Evolutionary conservation across 225 moss, liverwort and hornwort genomes (phyloP), one percentile per base, ranked within the genome.

Genomic region (Neckera pumila): DNA sequence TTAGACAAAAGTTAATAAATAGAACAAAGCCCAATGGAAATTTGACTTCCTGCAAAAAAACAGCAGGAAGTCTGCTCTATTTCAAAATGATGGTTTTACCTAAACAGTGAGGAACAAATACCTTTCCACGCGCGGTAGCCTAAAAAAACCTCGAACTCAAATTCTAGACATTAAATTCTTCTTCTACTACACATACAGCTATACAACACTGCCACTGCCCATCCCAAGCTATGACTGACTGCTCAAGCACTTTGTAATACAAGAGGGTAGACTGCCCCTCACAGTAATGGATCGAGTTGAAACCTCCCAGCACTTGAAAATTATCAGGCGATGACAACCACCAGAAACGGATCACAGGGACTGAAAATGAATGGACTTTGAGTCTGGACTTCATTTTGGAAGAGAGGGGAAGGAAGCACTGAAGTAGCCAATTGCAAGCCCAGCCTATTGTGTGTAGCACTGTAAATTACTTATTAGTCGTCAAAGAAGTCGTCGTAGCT

Each of bases 111-210:
- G 86, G 79, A 83, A 84, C 62, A 59, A 84, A 76, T 81, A 79
- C 86, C 84, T 84, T 62, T 79, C 76, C 73, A 87, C 84, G 56
- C 14, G 2, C 14, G 74, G 61, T 75, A 80, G 74, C 70, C 84
- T 80, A 53, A 63, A 84, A 92, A 66, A n/a, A n/a, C n/a, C 90
- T 51, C 58, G 81, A 11, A 88, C 79, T 72, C 79, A 54, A 71
- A 86, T 84, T 90, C 84, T 78, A 87, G 76, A 84, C 65, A 62
- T 84, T 84, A 51, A 62, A 43, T 47, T 86, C 47, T 73, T 59
- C 17, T 58, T 64, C 80, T 59, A 80, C 77, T 89, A 90, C 86
- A 89, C 84, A 82, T 92, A 92, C 90, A 92, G 85, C 89, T 92
- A 85, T 90, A 89, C 92, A 92, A 74, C 80, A 85, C 80, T 42